A percentile compares a stretch with the other conserved stretches of the same genome.
Conservation (phyloP, 768 basidiomycete genomes). For the Mrakia frigida region DNA sequence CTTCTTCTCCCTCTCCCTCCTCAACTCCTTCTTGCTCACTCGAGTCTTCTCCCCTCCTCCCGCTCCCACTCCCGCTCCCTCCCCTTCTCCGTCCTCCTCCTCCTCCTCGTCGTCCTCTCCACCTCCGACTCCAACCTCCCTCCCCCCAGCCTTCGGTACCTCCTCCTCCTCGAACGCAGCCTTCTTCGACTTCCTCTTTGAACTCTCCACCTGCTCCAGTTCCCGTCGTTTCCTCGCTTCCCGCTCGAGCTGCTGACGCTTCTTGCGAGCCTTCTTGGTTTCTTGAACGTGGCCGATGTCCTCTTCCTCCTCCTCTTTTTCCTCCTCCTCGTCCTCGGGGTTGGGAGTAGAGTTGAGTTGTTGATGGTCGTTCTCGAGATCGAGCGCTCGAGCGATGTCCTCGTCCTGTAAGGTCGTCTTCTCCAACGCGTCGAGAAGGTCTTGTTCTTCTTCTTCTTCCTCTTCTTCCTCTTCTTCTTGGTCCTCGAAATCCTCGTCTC, state of each 20-base stretch:
- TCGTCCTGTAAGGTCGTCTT: slow-evolving; percentile 27
- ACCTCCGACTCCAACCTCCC: background rate
- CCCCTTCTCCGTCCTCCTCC: background rate
- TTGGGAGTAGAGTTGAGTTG: background rate
- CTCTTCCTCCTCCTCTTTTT: slow-evolving; percentile 9
- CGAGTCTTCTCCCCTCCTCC: slow-evolving; percentile 30
- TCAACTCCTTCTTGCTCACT: slow-evolving; percentile 72
- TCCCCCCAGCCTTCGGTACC: background rate
- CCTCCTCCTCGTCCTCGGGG: slow-evolving; percentile 9
- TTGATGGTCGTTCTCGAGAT: slow-evolving; percentile 24
- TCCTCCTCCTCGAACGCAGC: background rate
- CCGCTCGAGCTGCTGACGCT: slow-evolving; percentile 15
- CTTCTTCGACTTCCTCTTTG: background rate
- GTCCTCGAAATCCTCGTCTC: slow-evolving; percentile 19
- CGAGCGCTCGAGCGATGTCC: slow-evolving; percentile 15
- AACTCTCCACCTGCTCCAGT: background rate
- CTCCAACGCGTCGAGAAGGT: slow-evolving; percentile 30
- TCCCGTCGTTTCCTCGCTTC: slow-evolving; percentile 13
- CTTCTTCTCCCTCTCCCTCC: slow-evolving; percentile 59
- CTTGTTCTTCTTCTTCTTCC: slow-evolving; percentile 34
- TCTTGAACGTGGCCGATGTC: slow-evolving; percentile 22
- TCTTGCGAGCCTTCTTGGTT: slow-evolving; percentile 31
- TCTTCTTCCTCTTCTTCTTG: slow-evolving; percentile 32
- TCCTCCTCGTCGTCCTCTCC: slow-evolving; percentile 1
- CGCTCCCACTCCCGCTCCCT: slow-evolving; percentile 47